These are phyloP conservation scores for Uronychia setigera DNA, from an alignment of 73 alveolate species.

Conservation along the genomic window DNA sequence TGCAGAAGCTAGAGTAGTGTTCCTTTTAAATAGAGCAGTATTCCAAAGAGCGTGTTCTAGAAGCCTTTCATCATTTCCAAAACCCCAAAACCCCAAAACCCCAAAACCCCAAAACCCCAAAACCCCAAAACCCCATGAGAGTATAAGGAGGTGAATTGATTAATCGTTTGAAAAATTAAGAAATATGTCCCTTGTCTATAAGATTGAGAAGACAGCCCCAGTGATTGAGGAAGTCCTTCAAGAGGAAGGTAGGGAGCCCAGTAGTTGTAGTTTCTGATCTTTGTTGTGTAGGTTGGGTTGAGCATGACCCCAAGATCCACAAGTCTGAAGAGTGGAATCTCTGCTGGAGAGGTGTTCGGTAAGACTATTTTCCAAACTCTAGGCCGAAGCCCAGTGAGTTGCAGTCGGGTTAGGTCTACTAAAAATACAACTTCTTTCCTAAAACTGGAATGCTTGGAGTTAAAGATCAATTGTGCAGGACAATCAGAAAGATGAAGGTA, in stretches of 20 bases:
- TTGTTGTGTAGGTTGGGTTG: slow-evolving; percentile 58
- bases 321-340: slow-evolving; percentile 61
- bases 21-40: no score
- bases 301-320: slow-evolving; percentile 32
- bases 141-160: neutral
- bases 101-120: no score
- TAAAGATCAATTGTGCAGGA: slow-evolving; percentile 47
- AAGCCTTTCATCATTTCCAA: no score
- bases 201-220: slow-evolving; percentile 33
- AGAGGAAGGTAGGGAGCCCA: neutral
- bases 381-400: slow-evolving; percentile 71
- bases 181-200: neutral
- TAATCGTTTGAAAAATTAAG: no score
- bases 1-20: no score
- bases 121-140: no score
- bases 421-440: slow-evolving; percentile 60
- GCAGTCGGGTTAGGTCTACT: slow-evolving; percentile 25
- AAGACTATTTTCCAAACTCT: neutral
- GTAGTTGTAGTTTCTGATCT: no score
- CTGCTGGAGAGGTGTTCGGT: slow-evolving; percentile 49
- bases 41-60: no score
- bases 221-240: slow-evolving; percentile 19
- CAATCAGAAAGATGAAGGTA: slow-evolving; percentile 61
- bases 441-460: slow-evolving; percentile 43
- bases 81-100: no score